These are phyloP conservation scores for Lignosus rhinocerotis DNA, from an alignment of 1,284 basidiomycete genomes.

Conservation along the genomic window DNA sequence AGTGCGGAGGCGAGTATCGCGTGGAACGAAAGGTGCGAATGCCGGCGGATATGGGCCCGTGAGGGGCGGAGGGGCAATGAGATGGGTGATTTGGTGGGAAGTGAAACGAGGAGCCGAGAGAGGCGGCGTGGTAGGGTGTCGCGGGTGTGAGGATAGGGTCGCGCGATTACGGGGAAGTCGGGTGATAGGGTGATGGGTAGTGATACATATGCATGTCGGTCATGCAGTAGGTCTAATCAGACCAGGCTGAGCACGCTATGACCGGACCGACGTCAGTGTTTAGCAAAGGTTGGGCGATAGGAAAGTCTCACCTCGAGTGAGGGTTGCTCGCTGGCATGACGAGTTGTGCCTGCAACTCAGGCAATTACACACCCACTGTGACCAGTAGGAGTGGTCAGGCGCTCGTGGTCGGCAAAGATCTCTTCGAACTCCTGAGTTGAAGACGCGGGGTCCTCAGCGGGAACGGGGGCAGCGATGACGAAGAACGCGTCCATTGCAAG, in stretches of 20 bases:
- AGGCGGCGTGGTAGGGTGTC: neutral
- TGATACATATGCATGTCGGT: conserved; percentile 5
- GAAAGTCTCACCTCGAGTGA: conserved; percentile 4
- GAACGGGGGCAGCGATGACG: conserved; percentile 21
- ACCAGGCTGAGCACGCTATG: conserved; percentile 5
- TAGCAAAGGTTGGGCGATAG: neutral
- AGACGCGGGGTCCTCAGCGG: conserved; percentile 14
- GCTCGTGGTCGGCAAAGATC: conserved; percentile 18
- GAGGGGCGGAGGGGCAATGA: conserved; percentile 1
- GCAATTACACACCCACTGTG: conserved; percentile 17
- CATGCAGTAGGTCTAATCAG: conserved; percentile 13
- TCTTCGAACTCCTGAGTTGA: conserved; percentile 11
- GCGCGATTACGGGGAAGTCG: conserved; percentile 17
- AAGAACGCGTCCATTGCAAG: conserved; percentile 24
- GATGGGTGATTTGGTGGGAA: neutral
- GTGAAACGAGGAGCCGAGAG: neutral
- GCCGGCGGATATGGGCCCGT: conserved; percentile 1
- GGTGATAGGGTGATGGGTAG: conserved; percentile 6
- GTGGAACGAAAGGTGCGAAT: conserved; percentile 6
- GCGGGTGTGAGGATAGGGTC: conserved; percentile 4
- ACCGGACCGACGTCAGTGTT: neutral
- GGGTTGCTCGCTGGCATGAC: neutral
- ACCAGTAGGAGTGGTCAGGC: conserved; percentile 1
- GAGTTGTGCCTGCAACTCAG: conserved; percentile 1
- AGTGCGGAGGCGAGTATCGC: neutral